Evolutionary conservation across 768 basidiomycete species (phyloP), one percentile per base, ranked within the genome.

Genomic region (Leccinum barrowsii): DNA sequence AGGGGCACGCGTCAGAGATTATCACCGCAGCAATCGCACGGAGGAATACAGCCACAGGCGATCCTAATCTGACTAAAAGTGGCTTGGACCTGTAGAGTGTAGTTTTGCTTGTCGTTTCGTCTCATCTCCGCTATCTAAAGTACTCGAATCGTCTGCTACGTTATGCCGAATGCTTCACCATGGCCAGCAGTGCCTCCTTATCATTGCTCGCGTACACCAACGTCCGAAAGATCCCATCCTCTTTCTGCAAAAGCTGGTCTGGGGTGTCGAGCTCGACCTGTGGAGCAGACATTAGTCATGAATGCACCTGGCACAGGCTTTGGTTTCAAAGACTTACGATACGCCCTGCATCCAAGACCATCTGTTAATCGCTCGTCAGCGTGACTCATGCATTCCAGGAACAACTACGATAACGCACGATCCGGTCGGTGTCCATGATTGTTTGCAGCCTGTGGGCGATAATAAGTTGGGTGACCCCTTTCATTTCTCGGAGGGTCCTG

Each of bases 1-100:
- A 60, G 62, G 66, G 51, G 67, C 67, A 12, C 70, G 73, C 40
- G 61, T 66, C 56, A 71, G 79, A 59, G 78, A 80, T 65, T 80
- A 79, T 60, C 66, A 74, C 52, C 76, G 76, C 40, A 73, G 71
- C 12, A 59, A 51, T 35, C 70, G 69, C 19, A 76, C 72, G 42
- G 66, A 70, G 34, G 74, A 70, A 21, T 54, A 65, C 56, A 65
- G 67, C 12, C 63, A 73, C 50, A 71, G 70, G 64, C 61, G 73
- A 55, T 55, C 63, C 37, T 74, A 32, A 71, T 42, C 11, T 24
- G 24, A 49, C 53, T 35, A 61, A 63, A 67, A 50, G 11, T 49
- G 47, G 22, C 21, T 35, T 34, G 21, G 50, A 57, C 13, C 17
- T 30, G 54, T 59, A 57, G 46, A 67, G 32, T 56, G 30, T 55